Evolutionary conservation across 2,329 filamentous ascomycete genomes (phyloP).

Genomic region (Colletotrichum karsti): DNA sequence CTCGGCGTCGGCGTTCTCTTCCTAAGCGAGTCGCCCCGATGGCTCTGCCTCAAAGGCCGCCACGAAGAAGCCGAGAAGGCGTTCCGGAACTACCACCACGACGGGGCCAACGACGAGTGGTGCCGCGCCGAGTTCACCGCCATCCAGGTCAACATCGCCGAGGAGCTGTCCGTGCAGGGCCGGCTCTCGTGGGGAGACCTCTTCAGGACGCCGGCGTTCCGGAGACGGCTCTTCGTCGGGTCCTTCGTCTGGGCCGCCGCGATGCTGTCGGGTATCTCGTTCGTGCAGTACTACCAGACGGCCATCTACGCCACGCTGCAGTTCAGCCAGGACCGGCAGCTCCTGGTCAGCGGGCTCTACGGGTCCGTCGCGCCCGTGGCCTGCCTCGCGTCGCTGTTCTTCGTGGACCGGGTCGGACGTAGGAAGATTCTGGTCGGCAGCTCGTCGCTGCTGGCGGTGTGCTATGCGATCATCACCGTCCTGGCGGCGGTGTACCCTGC

Average conservation of each 20-base stretch:
- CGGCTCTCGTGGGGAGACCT: conserved; percentile 43
- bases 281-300: conserved; percentile 52
- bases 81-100: conserved; percentile 43
- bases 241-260: conserved; percentile 50
- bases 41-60: conserved; percentile 45
- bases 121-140: conserved; percentile 41
- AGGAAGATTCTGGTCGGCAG: conserved; percentile 46
- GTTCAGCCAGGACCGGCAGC: conserved; percentile 43
- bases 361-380: conserved; percentile 47
- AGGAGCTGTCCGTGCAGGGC: conserved; percentile 39
- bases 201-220: conserved; percentile 41
- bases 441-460: conserved; percentile 43
- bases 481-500: conserved; percentile 47
- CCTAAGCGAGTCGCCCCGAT: conserved; percentile 44
- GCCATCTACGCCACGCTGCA: conserved; percentile 50
- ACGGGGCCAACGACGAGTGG: conserved; percentile 46
- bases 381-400: conserved; percentile 46
- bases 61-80: conserved; percentile 44
- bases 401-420: conserved; percentile 46
- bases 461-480: conserved; percentile 48
- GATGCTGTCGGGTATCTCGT: conserved; percentile 50
- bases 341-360: conserved; percentile 49
- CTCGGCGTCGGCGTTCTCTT: conserved; percentile 45
- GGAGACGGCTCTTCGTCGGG: conserved; percentile 47
- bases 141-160: conserved; percentile 46